phyloP scores from a whole-genome alignment of 2,329 filamentous ascomycete genomes.

The Arachnomyces sp. region DNA sequence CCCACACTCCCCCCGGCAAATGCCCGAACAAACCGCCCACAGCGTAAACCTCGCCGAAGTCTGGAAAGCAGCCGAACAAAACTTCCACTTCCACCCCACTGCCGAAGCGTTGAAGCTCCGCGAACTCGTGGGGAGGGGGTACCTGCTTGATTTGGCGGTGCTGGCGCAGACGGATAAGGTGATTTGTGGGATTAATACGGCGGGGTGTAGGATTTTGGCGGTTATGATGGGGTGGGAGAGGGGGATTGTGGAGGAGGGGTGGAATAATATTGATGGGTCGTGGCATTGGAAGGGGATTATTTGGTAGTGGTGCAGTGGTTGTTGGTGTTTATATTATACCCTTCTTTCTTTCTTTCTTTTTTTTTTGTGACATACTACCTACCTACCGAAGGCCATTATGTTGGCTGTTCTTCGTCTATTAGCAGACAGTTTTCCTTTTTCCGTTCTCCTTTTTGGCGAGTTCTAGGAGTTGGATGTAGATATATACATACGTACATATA shows the following conservation, averaged over 20 bases:
- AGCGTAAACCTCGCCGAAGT: no score
- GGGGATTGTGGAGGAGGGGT: conserved; percentile 51
- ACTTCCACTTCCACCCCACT: conserved; percentile 21
- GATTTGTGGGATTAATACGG: conserved; percentile 63
- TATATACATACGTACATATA: no score
- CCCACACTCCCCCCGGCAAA: no score
- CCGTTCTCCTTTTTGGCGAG: no score
- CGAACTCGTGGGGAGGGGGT: conserved; percentile 69
- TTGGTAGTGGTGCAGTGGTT: conserved; percentile 12
- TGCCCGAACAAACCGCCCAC: no score
- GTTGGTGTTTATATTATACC: no score
- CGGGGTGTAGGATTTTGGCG: conserved; percentile 60
- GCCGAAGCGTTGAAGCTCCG: conserved; percentile 54
- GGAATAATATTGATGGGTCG: conserved; percentile 72
- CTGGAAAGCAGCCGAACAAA: neutral
- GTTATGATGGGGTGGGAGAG: conserved; percentile 81
- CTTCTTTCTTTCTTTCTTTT: no score
- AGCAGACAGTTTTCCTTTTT: no score
- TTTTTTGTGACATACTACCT: no score
- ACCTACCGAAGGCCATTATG: no score
- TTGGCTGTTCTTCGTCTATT: no score
- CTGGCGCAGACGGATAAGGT: conserved; percentile 60
- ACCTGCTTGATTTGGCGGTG: conserved; percentile 71
- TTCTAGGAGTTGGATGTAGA: no score
- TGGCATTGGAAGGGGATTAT: conserved; percentile 50